These are phyloP conservation scores for Botryotinia convoluta DNA, from an alignment of 2,329 filamentous ascomycete species.

Conservation along the genomic window DNA sequence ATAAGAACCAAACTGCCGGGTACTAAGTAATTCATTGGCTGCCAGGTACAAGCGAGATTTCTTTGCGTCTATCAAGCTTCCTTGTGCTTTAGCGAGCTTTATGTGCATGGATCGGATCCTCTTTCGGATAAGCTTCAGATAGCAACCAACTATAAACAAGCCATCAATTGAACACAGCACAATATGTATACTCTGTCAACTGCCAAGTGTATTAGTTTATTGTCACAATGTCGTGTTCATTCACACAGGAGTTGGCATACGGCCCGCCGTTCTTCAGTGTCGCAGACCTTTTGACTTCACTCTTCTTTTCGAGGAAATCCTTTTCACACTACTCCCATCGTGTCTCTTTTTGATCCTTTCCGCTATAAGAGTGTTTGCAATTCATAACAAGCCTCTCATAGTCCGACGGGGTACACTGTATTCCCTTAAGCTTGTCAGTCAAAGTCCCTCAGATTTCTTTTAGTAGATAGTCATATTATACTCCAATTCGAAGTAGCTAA, in stretches of 20 bases:
- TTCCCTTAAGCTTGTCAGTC: neutral
- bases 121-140: neutral
- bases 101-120: neutral
- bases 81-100: neutral
- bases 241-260: neutral
- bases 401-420: neutral
- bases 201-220: neutral
- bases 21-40: neutral
- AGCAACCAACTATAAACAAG: neutral
- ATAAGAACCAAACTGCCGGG: neutral
- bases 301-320: slow-evolving; percentile 27
- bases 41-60: neutral
- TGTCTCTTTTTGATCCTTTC: slow-evolving; percentile 20
- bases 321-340: slow-evolving; percentile 28
- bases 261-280: neutral
- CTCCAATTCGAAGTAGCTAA: neutral
- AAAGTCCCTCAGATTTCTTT: neutral
- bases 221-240: neutral
- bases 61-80: neutral
- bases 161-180: neutral
- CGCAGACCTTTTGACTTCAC: slow-evolving; percentile 31
- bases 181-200: neutral
- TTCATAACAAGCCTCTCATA: neutral
- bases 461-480: neutral
- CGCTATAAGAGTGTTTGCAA: neutral